phyloP scores from a whole-genome alignment of 371 early-diverging fungal species.

The Mucor plumbeus region DNA sequence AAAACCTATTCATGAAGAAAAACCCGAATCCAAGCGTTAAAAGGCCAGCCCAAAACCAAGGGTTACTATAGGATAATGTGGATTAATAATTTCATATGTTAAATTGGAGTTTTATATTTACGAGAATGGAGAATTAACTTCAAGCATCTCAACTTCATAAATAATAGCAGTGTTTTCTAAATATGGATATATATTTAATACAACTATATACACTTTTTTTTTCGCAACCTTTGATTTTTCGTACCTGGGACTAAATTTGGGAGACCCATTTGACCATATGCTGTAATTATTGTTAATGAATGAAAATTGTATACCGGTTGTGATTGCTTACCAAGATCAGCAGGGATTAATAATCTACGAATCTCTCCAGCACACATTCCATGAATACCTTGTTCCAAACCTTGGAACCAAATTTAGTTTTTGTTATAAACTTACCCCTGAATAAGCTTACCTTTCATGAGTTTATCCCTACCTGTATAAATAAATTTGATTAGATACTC shows the following conservation, averaged over 20 bases:
- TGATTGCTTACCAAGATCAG: slow-evolving; percentile 42
- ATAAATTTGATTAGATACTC: not conserved
- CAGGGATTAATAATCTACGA: slow-evolving; percentile 67
- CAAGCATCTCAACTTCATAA: slow-evolving; percentile 43
- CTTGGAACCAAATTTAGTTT: slow-evolving; percentile 20
- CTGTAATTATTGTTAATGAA: slow-evolving; percentile 9
- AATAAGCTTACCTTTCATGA: slow-evolving; percentile 32
- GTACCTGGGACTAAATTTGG: slow-evolving; percentile 45
- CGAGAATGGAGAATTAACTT: slow-evolving; percentile 37
- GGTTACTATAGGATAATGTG: slow-evolving; percentile 27
- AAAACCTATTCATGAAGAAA: not conserved
- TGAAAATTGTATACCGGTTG: not conserved
- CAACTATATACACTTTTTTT: not conserved
- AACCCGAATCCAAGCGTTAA: slow-evolving; percentile 17
- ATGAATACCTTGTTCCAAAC: slow-evolving; percentile 72
- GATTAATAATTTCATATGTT: not conserved
- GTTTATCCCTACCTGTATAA: slow-evolving; percentile 34
- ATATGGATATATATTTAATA: not conserved
- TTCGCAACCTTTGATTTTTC: not conserved
- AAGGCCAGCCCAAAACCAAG: slow-evolving; percentile 41
- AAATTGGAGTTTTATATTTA: slow-evolving; percentile 17
- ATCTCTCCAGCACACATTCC: slow-evolving; percentile 77
- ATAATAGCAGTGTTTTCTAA: slow-evolving; percentile 43
- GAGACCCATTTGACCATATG: slow-evolving; percentile 42
- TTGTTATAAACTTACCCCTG: not conserved